Evolutionary conservation across 2,329 filamentous ascomycete species (phyloP).

Genomic region (Dactylonectria estremocensis): DNA sequence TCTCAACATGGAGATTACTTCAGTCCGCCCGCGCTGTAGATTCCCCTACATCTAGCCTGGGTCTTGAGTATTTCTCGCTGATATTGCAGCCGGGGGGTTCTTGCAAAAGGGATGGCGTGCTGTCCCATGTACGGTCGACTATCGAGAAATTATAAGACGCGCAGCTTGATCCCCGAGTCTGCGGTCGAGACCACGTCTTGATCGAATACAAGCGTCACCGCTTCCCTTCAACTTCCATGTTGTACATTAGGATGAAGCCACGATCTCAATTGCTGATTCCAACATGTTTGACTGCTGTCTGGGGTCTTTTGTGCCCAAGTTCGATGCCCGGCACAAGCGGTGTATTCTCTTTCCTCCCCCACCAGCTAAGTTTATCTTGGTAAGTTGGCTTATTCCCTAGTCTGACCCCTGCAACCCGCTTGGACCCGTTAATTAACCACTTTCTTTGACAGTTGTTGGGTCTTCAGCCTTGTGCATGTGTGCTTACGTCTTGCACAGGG

Average conservation of each 20-base stretch:
- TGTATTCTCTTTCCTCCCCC: conserved; percentile 22
- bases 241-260: neutral
- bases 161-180: neutral
- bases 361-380: neutral
- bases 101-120: neutral
- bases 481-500: neutral
- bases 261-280: neutral
- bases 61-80: neutral
- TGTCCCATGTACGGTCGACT: neutral
- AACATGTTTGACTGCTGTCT: conserved; percentile 6
- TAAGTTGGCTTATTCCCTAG: conserved; percentile 1
- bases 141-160: neutral
- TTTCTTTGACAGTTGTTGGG: conserved; percentile 12
- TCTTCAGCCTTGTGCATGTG: neutral
- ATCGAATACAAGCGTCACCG: neutral
- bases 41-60: neutral
- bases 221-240: neutral
- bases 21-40: neutral
- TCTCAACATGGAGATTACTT: conserved; percentile 3
- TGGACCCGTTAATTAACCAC: conserved; percentile 7
- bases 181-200: neutral
- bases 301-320: conserved; percentile 13
- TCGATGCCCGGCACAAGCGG: conserved; percentile 10
- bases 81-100: neutral
- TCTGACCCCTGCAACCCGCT: neutral